Conservation (phyloP, 495 filamentous ascomycete species). For the Tuber indicum region DNA sequence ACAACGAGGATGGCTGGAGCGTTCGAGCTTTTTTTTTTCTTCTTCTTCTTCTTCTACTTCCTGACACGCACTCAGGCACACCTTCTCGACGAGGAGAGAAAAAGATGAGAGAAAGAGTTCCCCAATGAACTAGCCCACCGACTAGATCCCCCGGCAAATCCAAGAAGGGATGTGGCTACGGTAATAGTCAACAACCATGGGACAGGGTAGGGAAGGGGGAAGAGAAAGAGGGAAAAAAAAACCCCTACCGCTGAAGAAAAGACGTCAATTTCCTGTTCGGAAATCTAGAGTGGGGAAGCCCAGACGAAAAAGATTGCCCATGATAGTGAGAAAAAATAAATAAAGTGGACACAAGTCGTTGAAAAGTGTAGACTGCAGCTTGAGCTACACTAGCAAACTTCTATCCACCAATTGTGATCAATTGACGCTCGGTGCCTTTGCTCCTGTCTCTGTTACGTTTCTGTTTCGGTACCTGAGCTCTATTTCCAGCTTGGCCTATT, state of each 20-base stretch:
- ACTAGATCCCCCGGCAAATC: slow-evolving; percentile 29
- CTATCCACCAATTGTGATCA: slow-evolving; percentile 38
- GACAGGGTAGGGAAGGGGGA: slow-evolving; percentile 17
- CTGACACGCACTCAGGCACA: neutral
- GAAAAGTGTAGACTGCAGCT: slow-evolving; percentile 28
- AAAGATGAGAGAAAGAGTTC: neutral
- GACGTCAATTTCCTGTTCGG: slow-evolving; percentile 27
- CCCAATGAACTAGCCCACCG: slow-evolving; percentile 1
- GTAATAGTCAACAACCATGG: slow-evolving; percentile 29
- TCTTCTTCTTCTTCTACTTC: neutral
- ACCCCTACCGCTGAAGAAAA: slow-evolving; percentile 20
- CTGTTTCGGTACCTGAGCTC: slow-evolving; percentile 32
- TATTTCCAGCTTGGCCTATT: slow-evolving; percentile 23
- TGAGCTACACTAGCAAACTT: slow-evolving; percentile 29
- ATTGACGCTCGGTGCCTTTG: slow-evolving; percentile 39
- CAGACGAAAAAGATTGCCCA: slow-evolving; percentile 28
- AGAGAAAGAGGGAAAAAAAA: slow-evolving; percentile 16
- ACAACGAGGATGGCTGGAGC: neutral
- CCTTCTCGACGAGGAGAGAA: neutral
- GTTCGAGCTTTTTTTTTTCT: neutral
- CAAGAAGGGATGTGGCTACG: slow-evolving; percentile 28
- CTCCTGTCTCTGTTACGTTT: slow-evolving; percentile 40
- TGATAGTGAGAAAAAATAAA: slow-evolving; percentile 31
- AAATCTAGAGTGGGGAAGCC: slow-evolving; percentile 35
- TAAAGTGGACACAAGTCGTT: slow-evolving; percentile 31